Percentiles rank a stretch among this genome's conserved stretches.
Conservation (phyloP, 345 rosid genomes). For the Cochlearia excelsa region DNA sequence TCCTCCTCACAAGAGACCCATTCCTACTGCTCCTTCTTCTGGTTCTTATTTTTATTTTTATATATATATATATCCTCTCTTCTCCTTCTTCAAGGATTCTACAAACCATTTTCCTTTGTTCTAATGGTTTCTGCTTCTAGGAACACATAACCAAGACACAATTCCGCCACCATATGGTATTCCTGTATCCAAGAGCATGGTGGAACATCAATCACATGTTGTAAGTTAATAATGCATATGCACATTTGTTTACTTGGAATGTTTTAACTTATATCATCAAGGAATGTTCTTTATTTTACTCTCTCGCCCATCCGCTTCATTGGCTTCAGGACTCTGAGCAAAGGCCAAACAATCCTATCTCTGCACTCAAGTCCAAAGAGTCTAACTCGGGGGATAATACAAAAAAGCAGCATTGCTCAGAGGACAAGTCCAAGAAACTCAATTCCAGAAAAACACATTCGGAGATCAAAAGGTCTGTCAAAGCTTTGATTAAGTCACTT, state of each 20-base stretch:
- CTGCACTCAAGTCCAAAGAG: slow-evolving; percentile 21
- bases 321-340: slow-evolving; percentile 23
- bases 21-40: slow-evolving; percentile 32
- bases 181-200: slow-evolving; percentile 19
- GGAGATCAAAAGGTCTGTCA: slow-evolving; percentile 50
- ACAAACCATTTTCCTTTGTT: too few relatives aligned
- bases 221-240: slow-evolving; percentile 23
- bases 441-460: slow-evolving; percentile 30
- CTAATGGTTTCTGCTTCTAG: slow-evolving; percentile 22
- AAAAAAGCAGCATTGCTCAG: slow-evolving; percentile 25
- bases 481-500: slow-evolving; percentile 57
- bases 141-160: slow-evolving; percentile 26
- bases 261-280: background rate
- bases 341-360: slow-evolving; percentile 28
- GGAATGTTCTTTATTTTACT: background rate
- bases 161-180: slow-evolving; percentile 13
- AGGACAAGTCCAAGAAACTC: slow-evolving; percentile 26
- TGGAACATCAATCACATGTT: slow-evolving; percentile 22
- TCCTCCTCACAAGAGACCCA: slow-evolving; percentile 48
- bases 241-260: background rate
- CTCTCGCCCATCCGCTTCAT: background rate
- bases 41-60: background rate
- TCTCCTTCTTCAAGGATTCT: too few relatives aligned
- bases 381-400: slow-evolving; percentile 28
- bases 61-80: background rate